Evolutionary conservation across 2,329 filamentous ascomycete species (phyloP).

Genomic region (Pseudomassariella vexata): DNA sequence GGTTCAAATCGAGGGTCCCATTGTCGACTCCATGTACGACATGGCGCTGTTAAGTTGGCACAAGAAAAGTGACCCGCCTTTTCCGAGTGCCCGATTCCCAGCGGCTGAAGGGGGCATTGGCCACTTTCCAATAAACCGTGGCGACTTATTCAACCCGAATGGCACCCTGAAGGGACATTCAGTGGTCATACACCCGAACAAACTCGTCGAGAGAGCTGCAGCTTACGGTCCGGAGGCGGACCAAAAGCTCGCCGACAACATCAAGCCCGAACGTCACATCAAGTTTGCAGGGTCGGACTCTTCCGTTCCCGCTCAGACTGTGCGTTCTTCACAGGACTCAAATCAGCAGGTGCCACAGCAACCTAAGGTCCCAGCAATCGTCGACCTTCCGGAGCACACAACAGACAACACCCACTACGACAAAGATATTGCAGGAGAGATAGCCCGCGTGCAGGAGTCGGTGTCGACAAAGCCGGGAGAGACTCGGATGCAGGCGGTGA

Average conservation of each 20-base stretch:
- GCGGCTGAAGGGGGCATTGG: constrained; percentile 30
- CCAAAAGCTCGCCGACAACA: constrained; percentile 10
- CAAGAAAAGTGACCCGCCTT: constrained; percentile 51
- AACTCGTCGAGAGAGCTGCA: constrained; percentile 12
- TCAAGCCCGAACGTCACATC: no score
- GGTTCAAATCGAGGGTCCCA: constrained; percentile 67
- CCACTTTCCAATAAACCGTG: constrained; percentile 17
- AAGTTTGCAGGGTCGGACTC: no score
- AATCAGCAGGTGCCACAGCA: no score
- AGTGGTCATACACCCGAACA: constrained; percentile 20
- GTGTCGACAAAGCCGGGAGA: constrained; percentile 46
- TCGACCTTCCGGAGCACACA: constrained; percentile 46
- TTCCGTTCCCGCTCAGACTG: no score
- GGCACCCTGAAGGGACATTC: constrained; percentile 24
- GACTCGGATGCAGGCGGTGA: constrained; percentile 51
- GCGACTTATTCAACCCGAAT: constrained; percentile 20
- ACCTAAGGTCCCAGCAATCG: no score
- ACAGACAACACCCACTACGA: constrained; percentile 61
- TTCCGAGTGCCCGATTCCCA: constrained; percentile 49
- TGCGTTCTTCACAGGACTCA: no score
- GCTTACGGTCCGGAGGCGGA: constrained; percentile 7
- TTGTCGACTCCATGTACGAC: constrained; percentile 72
- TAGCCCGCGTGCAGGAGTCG: constrained; percentile 53
- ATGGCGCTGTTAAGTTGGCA: constrained; percentile 69
- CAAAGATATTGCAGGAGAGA: constrained; percentile 51